Evolutionary conservation across 108 stramenopile species (phyloP), one percentile per base, ranked within the genome.

Genomic region (Fragilaria crotonensis): DNA sequence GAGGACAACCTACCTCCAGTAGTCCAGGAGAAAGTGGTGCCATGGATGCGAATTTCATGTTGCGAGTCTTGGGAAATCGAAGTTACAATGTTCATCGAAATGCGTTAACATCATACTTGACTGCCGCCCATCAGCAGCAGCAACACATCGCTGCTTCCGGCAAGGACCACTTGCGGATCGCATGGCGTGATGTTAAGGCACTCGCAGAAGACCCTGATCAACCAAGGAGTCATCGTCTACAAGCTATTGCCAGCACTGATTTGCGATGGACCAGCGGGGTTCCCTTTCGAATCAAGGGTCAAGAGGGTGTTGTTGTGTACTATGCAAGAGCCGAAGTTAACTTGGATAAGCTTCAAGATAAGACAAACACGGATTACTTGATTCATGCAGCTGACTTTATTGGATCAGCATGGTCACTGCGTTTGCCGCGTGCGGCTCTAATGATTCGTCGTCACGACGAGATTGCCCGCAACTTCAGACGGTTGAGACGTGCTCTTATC

Each of bases 201-300:
- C 3, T 57, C 2, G 29, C 55, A 33, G 3, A 46, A 20, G 55
- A 57, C 33, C 55, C 55, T 22, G 55, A 57, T 57, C 55, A 57
- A 57, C 55, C 55, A 20, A n/a, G 26, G 14, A 26, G 33, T 57
- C 25, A 57, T 2, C 29, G 55, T 33, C 26, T 57, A 41, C 55
- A 57, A 3, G 19, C 33, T 20, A n/a, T 57, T 2, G 25, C 55
- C n/a, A 1, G 17, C 3, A 21, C 33, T 17, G 32, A 26, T 41
- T 25, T 57, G 19, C 2, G 26, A 33, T 36, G 25, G 31, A 31
- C 55, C 20, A 31, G 19, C 17, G 55, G 33, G 3, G 30, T 57
- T 5, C n/a, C 41, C 20, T 57, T 57, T 7, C 25, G 33, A 21
- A 57, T 22, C 26, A 21, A n/a, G n/a, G 33, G 31, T 5, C 14